A percentile compares a stretch with the other conserved stretches of the same genome.
Evolutionary conservation across 2,329 filamentous ascomycete species (phyloP).

Genomic region (Trichoderma simmonsii): DNA sequence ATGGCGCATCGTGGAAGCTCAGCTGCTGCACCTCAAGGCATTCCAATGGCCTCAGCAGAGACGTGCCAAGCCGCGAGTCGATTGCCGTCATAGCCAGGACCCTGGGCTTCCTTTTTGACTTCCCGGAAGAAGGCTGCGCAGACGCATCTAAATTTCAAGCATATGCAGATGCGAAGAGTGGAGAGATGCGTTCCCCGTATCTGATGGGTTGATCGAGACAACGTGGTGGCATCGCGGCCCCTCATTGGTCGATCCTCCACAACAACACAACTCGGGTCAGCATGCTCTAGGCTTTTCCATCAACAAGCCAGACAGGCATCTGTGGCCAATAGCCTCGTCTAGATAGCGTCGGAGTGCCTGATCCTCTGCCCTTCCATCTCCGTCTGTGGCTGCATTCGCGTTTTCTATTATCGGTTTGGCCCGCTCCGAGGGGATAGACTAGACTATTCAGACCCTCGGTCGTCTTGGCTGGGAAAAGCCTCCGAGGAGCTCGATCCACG

Average conservation of each 20-base stretch:
- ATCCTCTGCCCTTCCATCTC: conserved; percentile 16
- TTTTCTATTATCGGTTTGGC: conserved; percentile 8
- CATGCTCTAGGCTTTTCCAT: conserved; percentile 7
- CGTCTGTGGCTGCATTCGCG: conserved; percentile 13
- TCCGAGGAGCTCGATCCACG: conserved; percentile 8
- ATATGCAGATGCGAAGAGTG: conserved; percentile 1
- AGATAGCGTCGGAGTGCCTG: not conserved
- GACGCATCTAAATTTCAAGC: conserved; percentile 14
- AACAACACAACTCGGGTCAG: not conserved
- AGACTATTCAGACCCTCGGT: not conserved
- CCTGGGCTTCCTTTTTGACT: not conserved
- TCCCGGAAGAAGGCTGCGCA: not conserved
- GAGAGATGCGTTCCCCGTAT: conserved; percentile 7
- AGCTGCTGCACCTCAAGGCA: not conserved
- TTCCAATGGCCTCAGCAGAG: not conserved
- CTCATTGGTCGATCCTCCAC: conserved; percentile 17
- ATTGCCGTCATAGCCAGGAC: not conserved
- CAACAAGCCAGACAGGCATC: not conserved
- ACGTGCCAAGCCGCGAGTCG: not conserved
- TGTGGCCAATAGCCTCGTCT: conserved; percentile 8
- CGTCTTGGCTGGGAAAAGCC: conserved; percentile 15
- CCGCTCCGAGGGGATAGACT: not conserved
- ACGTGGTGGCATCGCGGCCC: conserved; percentile 8
- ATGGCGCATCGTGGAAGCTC: not conserved
- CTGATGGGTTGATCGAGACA: conserved; percentile 7